Evolutionary conservation across 176 grass and related monocot species (phyloP), one percentile per base, ranked within the genome.

Genomic region (Dendrocalamus sinicus): DNA sequence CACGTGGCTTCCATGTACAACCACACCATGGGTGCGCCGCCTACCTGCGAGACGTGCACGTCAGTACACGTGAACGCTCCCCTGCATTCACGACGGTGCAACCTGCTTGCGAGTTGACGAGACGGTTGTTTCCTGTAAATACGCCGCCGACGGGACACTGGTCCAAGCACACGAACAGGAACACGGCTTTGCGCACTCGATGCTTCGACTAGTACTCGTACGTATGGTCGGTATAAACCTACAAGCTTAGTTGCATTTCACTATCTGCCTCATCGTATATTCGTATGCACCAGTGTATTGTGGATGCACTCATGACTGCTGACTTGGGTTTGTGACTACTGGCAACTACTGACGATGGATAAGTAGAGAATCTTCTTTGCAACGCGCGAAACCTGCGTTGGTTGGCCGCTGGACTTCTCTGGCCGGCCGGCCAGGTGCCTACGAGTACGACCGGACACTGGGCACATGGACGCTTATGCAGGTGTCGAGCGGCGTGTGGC

Each of bases 401-500:
- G 79, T 76, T 67, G 72, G 48, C 17, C 60, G 83, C 37, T 67
- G 35, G 61, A 67, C 46, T 13, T 19, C 63, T 62, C 59, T 9
- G 59, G 59, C 59, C 6, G 14, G 15, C 26, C 2, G 13, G 30
- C 13, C 44, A 45, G 44, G 44, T 45, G 44, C 44, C 44, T 45
- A 10, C 44, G 9, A 45, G 44, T 45, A 45, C 44, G 44, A 45
- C 46, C 71, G 75, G 75, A 17, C 55, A 55, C 0, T 4, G 53
- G 61, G 53, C 32, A 24, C 24, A 11, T 1, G 48, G 72, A 3
- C 16, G 15, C 11, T 7, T 28, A 37, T 4, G 68, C 82, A 85
- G 47, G 70, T 89, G 82, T 69, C 41, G 41, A 67, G 61, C 60
- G 9, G 19, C 3, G 87, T 85, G 51, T 85, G 76, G 87, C 76